Conservation (phyloP, 2,329 filamentous ascomycete species). For the Paramyrothecium roridum region DNA sequence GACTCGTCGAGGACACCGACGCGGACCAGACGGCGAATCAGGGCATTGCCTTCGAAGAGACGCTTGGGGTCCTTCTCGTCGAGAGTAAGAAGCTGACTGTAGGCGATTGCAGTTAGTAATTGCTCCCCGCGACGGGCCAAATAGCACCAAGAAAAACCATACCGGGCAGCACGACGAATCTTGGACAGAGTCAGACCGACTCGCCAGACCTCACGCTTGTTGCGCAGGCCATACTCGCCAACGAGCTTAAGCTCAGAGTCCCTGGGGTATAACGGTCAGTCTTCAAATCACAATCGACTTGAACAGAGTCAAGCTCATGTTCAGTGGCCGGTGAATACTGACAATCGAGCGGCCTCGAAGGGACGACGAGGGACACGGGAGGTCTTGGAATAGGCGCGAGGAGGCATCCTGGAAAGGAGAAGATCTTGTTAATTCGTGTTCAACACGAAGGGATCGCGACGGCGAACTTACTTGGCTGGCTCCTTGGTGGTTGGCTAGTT, state of each 20-base stretch:
- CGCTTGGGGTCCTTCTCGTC: conserved; percentile 99
- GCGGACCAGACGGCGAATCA: conserved; percentile 99
- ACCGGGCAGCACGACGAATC: conserved; percentile 99
- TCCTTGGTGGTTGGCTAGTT: conserved; percentile 32
- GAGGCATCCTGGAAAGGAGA: conserved; percentile 31
- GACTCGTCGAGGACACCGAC: conserved; percentile 99
- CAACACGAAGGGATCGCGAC: conserved; percentile 6
- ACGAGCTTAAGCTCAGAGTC: conserved; percentile 99
- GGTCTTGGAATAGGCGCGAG: conserved; percentile 91
- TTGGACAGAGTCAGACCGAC: conserved; percentile 99
- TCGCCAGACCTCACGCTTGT: conserved; percentile 99
- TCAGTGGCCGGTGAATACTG: conserved; percentile 96
- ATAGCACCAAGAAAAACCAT: conserved; percentile 27
- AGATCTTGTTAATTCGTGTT: conserved; percentile 22
- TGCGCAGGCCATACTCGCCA: conserved; percentile 99
- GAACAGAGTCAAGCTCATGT: conserved; percentile 94
- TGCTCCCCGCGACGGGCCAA: not conserved
- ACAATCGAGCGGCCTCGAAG: conserved; percentile 99
- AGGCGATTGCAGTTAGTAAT: conserved; percentile 16
- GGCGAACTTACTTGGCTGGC: conserved; percentile 35
- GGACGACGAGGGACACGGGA: conserved; percentile 97
- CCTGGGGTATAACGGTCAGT: conserved; percentile 70
- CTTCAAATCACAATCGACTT: conserved; percentile 77
- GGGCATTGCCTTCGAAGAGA: conserved; percentile 99
- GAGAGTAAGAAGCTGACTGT: conserved; percentile 97